phyloP scores from a whole-genome alignment of 2,329 filamentous ascomycete genomes.

The Colletotrichum agaves region DNA sequence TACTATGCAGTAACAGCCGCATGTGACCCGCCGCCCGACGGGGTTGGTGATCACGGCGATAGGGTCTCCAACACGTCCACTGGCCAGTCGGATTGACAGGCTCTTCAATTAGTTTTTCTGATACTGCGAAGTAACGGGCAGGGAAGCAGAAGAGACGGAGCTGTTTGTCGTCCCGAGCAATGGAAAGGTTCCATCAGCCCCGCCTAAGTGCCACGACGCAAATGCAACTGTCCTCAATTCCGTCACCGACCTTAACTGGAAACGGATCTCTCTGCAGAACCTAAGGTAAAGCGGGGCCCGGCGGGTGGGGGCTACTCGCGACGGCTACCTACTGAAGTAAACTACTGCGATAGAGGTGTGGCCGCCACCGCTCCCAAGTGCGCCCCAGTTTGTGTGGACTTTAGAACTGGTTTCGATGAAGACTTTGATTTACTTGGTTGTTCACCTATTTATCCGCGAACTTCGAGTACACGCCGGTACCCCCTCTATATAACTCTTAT shows the following conservation, averaged over 20 bases:
- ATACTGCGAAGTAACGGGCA: no score
- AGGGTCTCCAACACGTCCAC: slow-evolving; percentile 10
- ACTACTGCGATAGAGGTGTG: no score
- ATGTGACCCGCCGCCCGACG: slow-evolving; percentile 26
- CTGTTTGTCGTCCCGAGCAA: slow-evolving; percentile 8
- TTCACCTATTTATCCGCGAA: no score
- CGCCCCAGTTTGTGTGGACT: no score
- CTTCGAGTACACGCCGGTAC: no score
- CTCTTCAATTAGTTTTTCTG: slow-evolving; percentile 25
- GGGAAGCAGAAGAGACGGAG: slow-evolving; percentile 2
- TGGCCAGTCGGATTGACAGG: slow-evolving; percentile 29
- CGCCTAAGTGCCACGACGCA: slow-evolving; percentile 25
- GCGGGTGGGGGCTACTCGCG: slow-evolving; percentile 2
- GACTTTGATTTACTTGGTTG: no score
- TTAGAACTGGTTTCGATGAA: no score
- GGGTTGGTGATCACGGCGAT: slow-evolving; percentile 29
- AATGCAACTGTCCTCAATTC: slow-evolving; percentile 32
- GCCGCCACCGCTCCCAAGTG: no score
- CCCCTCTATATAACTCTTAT: no score
- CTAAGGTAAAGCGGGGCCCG: slow-evolving; percentile 29
- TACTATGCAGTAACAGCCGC: slow-evolving; percentile 15
- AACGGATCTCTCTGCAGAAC: slow-evolving; percentile 29
- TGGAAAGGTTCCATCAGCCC: slow-evolving; percentile 23
- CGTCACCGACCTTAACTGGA: slow-evolving; percentile 28
- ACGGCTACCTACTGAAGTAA: no score